phyloP scores from a whole-genome alignment of 495 filamentous ascomycete species.

The Poronia punctata region DNA sequence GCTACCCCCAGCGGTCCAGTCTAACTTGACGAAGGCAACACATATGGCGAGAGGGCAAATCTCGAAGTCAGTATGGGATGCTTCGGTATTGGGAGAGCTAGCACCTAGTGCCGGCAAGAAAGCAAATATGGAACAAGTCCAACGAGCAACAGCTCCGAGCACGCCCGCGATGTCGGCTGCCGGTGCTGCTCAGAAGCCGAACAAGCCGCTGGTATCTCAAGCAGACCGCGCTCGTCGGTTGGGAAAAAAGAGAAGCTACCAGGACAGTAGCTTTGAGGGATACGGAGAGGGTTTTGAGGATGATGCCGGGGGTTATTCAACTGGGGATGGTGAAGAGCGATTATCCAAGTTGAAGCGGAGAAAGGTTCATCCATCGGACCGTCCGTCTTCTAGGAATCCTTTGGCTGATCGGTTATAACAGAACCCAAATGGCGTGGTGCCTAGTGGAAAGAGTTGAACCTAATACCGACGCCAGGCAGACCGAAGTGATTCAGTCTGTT shows the following conservation, averaged over 20 bases:
- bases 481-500: constrained; percentile 6
- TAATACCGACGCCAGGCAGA: constrained; percentile 22
- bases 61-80: constrained; percentile 42
- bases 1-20: constrained; percentile 23
- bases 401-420: constrained; percentile 24
- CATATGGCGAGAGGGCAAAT: constrained; percentile 43
- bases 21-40: constrained; percentile 35
- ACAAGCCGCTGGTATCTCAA: constrained; percentile 31
- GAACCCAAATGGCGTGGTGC: constrained; percentile 13
- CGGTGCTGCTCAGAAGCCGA: constrained; percentile 22
- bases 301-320: constrained; percentile 46
- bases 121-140: constrained; percentile 27
- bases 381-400: constrained; percentile 18
- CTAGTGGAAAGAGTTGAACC: constrained; percentile 14
- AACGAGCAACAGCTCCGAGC: constrained; percentile 33
- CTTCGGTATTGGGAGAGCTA: constrained; percentile 46
- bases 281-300: constrained; percentile 49
- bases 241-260: constrained; percentile 45
- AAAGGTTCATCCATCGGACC: constrained; percentile 40
- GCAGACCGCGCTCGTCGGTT: constrained; percentile 22
- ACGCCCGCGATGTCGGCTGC: constrained; percentile 20
- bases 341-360: constrained; percentile 40
- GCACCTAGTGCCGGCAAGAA: constrained; percentile 26
- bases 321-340: constrained; percentile 45
- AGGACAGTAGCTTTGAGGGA: constrained; percentile 50